Evolutionary conservation across 169 alveolate species (phyloP), one percentile per base, ranked within the genome.

Genomic region (Plasmodium berghei): DNA sequence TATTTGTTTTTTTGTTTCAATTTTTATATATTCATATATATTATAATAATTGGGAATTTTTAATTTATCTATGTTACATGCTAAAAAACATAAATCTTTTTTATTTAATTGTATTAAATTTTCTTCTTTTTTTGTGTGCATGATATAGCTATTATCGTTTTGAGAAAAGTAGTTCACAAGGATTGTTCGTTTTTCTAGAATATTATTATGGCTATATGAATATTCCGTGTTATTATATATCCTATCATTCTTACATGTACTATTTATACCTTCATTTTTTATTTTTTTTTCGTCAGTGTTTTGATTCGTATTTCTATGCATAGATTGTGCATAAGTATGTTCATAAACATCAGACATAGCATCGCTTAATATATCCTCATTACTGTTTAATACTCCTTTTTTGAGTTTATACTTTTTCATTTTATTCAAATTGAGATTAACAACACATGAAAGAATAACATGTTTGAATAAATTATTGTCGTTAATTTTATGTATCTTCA

Each of bases 71-170:
- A 77, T 64, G 16, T 77, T 77, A 69, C 55, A 66, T 22, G 49
- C 64, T n/a, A 77, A 49, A 34, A 77, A 77, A 69, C 89, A 77
- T 6, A 77, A 52, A 16, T 77, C 89, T 18, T 77, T 77, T 45
- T 66, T 64, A 28, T 77, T 77, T 66, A 77, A 45, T 18, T 52
- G 49, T 49, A 77, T 34, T 55, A 45, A 28, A 45, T 63, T 34
- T 34, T 34, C 8, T 34, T 34, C 42, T 34, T 1, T 34, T 14
- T 49, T 2, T 3, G 46, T 62, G 8, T 40, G 42, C 28, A 28
- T 1, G 34, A 77, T 24, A 22, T 62, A 66, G 10, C 71, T 64
- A 34, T 66, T 34, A 40, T 77, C 59, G n/a, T 77, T 77, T 55
- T 77, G 34, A 28, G n/a, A 5, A 63, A 77, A 77, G 67, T 77